Evolutionary conservation across 2,329 filamentous ascomycete species (phyloP).

Genomic region (Sporothrix brasiliensis): DNA sequence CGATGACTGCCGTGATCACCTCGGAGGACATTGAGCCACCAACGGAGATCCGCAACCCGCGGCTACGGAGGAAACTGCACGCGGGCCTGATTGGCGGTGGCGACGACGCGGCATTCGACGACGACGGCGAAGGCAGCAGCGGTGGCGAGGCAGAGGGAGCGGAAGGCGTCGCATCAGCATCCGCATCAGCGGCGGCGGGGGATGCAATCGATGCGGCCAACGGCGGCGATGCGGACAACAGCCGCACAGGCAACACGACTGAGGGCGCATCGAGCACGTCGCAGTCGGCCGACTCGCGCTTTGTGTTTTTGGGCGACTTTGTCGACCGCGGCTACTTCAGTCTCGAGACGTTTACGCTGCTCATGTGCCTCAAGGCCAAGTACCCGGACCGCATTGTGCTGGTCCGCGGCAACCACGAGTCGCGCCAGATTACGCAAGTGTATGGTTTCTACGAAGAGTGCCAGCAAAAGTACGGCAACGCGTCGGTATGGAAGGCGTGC

Average conservation of each 20-base stretch:
- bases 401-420: slow-evolving; percentile 97
- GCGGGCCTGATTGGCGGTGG: slow-evolving; percentile 46
- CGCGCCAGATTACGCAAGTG: slow-evolving; percentile 94
- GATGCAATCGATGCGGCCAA: neutral
- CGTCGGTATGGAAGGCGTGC: slow-evolving; percentile 99
- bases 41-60: slow-evolving; percentile 83
- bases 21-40: slow-evolving; percentile 93
- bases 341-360: slow-evolving; percentile 93
- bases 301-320: slow-evolving; percentile 78
- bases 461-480: slow-evolving; percentile 96
- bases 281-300: slow-evolving; percentile 58
- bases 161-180: slow-evolving; percentile 40
- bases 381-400: slow-evolving; percentile 92
- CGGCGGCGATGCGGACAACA: slow-evolving; percentile 33
- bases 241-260: slow-evolving; percentile 44
- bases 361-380: slow-evolving; percentile 89
- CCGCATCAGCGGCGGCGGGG: slow-evolving; percentile 45
- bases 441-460: slow-evolving; percentile 99
- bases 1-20: slow-evolving; percentile 73
- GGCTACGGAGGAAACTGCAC: slow-evolving; percentile 82
- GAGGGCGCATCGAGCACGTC: slow-evolving; percentile 42
- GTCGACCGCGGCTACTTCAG: slow-evolving; percentile 97
- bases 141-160: slow-evolving; percentile 54
- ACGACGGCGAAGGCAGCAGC: slow-evolving; percentile 53
- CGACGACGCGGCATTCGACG: slow-evolving; percentile 45